Conservation (phyloP, 148 eudicot genomes). For the Spergularia marina region DNA sequence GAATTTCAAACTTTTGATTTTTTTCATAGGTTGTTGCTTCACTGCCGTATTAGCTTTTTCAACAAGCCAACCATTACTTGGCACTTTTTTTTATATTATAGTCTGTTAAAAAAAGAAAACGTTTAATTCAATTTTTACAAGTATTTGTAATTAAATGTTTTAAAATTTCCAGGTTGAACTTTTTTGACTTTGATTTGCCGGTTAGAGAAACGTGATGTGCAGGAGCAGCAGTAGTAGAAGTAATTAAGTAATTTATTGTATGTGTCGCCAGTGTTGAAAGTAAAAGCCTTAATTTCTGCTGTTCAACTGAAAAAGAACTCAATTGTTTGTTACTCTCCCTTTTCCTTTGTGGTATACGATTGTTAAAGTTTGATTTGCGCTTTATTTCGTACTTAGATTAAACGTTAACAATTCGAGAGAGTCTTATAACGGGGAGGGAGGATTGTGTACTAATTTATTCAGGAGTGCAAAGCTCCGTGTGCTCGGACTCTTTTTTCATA, state of each 20-base stretch:
- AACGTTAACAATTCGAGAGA: too few species aligned
- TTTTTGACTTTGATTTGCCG: background rate
- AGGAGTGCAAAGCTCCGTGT: conserved; percentile 14
- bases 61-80: too few species aligned
- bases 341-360: background rate
- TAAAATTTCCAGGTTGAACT: too few species aligned
- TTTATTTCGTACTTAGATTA: too few species aligned
- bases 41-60: background rate
- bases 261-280: conserved; percentile 14
- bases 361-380: too few species aligned
- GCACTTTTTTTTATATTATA: background rate
- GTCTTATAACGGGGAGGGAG: too few species aligned
- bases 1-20: conserved; percentile 19
- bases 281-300: conserved; percentile 17
- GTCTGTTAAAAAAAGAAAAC: background rate
- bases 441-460: background rate
- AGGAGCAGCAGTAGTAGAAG: background rate
- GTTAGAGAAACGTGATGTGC: background rate
- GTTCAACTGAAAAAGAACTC: background rate
- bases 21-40: conserved; percentile 10
- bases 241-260: background rate
- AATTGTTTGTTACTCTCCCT: background rate
- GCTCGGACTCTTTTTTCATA: background rate
- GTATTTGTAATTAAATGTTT: too few species aligned
- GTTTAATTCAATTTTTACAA: background rate